Evolutionary conservation across 1,284 basidiomycete species (phyloP), one percentile per base, ranked within the genome.

Genomic region (Caloboletus firmus): DNA sequence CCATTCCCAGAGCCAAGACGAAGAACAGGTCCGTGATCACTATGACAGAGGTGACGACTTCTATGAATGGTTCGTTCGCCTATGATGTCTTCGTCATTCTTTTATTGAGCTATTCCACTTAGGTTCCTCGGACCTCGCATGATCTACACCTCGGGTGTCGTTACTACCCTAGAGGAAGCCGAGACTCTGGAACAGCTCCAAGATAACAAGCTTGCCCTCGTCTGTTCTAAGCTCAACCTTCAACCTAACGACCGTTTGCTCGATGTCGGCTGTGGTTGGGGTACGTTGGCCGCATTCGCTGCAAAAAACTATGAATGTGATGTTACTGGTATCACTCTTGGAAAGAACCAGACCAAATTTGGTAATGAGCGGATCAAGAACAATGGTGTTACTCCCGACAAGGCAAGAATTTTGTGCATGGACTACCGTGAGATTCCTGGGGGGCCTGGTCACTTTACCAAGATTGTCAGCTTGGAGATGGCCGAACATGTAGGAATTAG

Each of bases 1-100:
- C 65, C 96, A 99, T 76, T 89, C 95, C 28, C 83, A 88, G 66
- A 78, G 79, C 55, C 96, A 98, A 74, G 96, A 99, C 66, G 88
- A 95, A 70, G 92, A 95, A 63, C 97, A 98, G 72, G 93, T 99
- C 62, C 88, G 95, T 59, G 95, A 89, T 67, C 90, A 97, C 76
- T 99, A 99, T 65, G 97, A 99, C 79, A 88, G 96, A 68, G 94
- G 95, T 55, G 89, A 97, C 65, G 93, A 97, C 77, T 97, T 97
- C 68, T 96, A 96, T 71, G 79, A 79, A 62, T 97, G 94, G 91
- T 89, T 65, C 44, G 58, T 55, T 42, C 10, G 1, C 9, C 17
- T n/a, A 6, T 24, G 0, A 24, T 15, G 0, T 2, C 71, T 61
- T 17, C 13, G 15, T 4, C 43, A 3, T 26, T 15, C 17, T 11